Percentiles rank a stretch among this genome's conserved stretches.
Conservation (phyloP, 2,329 filamentous ascomycete genomes). For the Sporothrix humicola region DNA sequence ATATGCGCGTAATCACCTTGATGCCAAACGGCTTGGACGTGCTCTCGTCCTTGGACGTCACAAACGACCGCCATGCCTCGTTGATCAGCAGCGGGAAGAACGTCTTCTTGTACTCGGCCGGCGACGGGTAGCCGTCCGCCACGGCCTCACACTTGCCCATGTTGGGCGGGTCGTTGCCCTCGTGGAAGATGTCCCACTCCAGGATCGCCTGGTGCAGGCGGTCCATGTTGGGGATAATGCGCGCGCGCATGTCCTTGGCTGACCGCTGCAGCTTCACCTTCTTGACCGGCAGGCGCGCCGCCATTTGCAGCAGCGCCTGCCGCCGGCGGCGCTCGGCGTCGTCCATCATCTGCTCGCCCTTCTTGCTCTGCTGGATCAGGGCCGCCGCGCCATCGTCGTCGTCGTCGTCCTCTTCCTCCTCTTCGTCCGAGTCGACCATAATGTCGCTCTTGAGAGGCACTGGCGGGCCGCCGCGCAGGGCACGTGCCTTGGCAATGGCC, state of each 20-base stretch:
- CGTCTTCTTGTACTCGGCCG: slow-evolving; percentile 80
- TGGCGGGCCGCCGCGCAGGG: slow-evolving; percentile 56
- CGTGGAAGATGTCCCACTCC: slow-evolving; percentile 93
- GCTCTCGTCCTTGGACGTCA: slow-evolving; percentile 86
- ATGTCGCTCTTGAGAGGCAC: slow-evolving; percentile 78
- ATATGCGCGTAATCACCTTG: slow-evolving; percentile 84
- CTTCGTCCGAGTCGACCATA: slow-evolving; percentile 84
- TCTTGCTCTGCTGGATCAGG: slow-evolving; percentile 55
- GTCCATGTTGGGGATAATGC: slow-evolving; percentile 87
- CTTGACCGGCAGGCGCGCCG: slow-evolving; percentile 72
- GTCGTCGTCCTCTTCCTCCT: slow-evolving; percentile 68
- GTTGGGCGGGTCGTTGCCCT: slow-evolving; percentile 82
- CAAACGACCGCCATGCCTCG: slow-evolving; percentile 94
- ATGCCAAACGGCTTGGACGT: slow-evolving; percentile 82
- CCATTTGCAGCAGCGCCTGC: slow-evolving; percentile 57
- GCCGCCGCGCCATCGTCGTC: slow-evolving; percentile 64
- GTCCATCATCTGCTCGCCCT: slow-evolving; percentile 55
- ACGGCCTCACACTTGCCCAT: slow-evolving; percentile 76
- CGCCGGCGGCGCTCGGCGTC: slow-evolving; percentile 56
- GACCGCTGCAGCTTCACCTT: slow-evolving; percentile 82
- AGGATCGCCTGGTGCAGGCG: slow-evolving; percentile 84
- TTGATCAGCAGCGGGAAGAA: slow-evolving; percentile 90
- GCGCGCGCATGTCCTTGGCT: slow-evolving; percentile 90
- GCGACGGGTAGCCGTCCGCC: slow-evolving; percentile 76
- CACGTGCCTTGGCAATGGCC: slow-evolving; percentile 72